Evolutionary conservation across 257 asterid species (phyloP), one percentile per base, ranked within the genome.

Genomic region (Salvia miltiorrhiza): DNA sequence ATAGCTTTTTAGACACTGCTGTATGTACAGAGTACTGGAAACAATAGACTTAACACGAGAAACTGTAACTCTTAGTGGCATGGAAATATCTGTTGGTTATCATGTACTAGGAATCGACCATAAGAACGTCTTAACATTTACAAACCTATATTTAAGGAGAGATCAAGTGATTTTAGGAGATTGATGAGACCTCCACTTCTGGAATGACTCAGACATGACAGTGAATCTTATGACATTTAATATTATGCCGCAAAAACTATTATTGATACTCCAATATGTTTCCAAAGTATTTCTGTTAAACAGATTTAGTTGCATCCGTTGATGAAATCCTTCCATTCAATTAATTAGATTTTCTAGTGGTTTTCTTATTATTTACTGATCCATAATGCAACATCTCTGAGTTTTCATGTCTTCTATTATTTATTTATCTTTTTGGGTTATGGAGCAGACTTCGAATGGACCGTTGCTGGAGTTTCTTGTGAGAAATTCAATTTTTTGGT

Each of bases 381-480:
- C 39, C 23, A 47, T 58, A 70, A 20, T 67, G 65, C 61, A 59
- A 63, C 32, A 48, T 57, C 73, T 77, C 55, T 71, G 13, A 63
- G 26, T 56, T 56, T 65, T 70, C 65, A 14, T 54, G 28, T 58
- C 28, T 68, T 12, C 28, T 43, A 12, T 24, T 41, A 13, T 56
- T 21, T 35, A 30, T 28, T 19, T 47, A 48, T 21, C 21, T 17
- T 61, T 65, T 72, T 26, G 79, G 75, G 77, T 66, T 17, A 58
- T 77, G 56, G 44, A 77, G 86, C 86, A 80, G 97, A 84, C 87
- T 73, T 85, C 96, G 41, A 80, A 88, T 82, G 99, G 95, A 61
- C 93, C 97, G 19, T 73, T 93, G 80, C 84, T 93, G 69, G 94
- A 93, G 82, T 79, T 87, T 73, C 82, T 86, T 53, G 32, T 83